phyloP scores from a whole-genome alignment of 2,329 filamentous ascomycete species.

The Diaporthe sp. region DNA sequence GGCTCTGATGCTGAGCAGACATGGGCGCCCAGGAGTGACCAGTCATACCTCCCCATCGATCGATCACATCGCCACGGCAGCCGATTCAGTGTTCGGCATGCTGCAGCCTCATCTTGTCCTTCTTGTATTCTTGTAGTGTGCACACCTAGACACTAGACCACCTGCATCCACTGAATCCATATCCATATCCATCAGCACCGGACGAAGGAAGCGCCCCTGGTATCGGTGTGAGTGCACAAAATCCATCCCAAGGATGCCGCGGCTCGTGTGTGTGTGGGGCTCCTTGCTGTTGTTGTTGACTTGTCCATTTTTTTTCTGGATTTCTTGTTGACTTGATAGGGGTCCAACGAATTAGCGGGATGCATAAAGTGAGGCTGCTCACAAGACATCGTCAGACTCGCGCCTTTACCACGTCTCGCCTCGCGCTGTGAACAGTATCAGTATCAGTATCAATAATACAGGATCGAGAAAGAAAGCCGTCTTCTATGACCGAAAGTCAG shows the following conservation, averaged over 20 bases:
- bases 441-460: neutral
- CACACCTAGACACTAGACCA: neutral
- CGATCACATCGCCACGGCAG: neutral
- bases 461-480: neutral
- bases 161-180: neutral
- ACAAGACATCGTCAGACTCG: neutral
- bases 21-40: constrained; percentile 5
- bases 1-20: neutral
- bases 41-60: constrained; percentile 8
- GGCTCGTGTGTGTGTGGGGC: neutral
- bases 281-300: constrained; percentile 2
- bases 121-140: neutral
- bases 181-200: neutral
- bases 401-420: neutral
- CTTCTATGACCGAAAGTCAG: neutral
- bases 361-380: constrained; percentile 13
- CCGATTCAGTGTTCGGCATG: neutral
- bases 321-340: constrained; percentile 5
- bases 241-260: neutral
- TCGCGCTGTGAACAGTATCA: neutral
- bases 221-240: neutral
- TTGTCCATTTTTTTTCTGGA: neutral
- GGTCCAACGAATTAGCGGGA: neutral
- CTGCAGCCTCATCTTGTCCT: constrained; percentile 1
- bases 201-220: neutral